Evolutionary conservation across 2,329 filamentous ascomycete species (phyloP).

Genomic region (Aspergillus pseudoviridinutans): DNA sequence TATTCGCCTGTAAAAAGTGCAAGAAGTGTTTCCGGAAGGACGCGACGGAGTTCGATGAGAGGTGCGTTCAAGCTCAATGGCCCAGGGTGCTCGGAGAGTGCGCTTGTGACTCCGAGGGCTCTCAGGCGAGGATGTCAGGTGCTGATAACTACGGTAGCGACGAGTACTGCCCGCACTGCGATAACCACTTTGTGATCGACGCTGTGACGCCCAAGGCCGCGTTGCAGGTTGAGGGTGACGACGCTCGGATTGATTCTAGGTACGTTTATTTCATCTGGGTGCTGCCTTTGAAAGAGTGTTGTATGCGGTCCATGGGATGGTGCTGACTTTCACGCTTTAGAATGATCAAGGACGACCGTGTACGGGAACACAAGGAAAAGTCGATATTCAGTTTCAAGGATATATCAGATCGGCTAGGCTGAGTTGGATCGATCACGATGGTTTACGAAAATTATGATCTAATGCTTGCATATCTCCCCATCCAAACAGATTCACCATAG

Average conservation of each 20-base stretch:
- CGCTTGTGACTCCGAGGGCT: too few relatives aligned
- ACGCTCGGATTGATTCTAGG: constrained; percentile 76
- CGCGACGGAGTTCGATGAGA: constrained; percentile 84
- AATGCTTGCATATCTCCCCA: constrained; percentile 11
- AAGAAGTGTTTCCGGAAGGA: constrained; percentile 97
- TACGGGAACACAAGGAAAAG: constrained; percentile 56
- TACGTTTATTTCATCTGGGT: constrained; percentile 21
- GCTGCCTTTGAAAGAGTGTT: not conserved
- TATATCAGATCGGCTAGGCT: constrained; percentile 73
- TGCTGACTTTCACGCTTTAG: constrained; percentile 32
- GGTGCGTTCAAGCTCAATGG: constrained; percentile 31
- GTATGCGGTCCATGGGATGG: not conserved
- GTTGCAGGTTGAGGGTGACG: constrained; percentile 85
- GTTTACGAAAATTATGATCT: constrained; percentile 32
- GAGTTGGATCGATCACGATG: constrained; percentile 24
- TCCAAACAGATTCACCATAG: not conserved
- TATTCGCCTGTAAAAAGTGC: constrained; percentile 98
- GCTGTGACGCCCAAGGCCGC: constrained; percentile 78
- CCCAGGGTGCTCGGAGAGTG: not conserved
- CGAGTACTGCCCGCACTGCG: constrained; percentile 98
- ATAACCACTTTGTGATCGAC: constrained; percentile 96
- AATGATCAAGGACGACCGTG: constrained; percentile 89
- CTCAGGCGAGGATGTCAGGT: not conserved
- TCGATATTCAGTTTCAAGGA: constrained; percentile 74
- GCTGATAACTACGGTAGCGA: constrained; percentile 52